These are phyloP conservation scores for Xerocomus spinulosus DNA, from an alignment of 768 basidiomycete species.

Conservation along the genomic window DNA sequence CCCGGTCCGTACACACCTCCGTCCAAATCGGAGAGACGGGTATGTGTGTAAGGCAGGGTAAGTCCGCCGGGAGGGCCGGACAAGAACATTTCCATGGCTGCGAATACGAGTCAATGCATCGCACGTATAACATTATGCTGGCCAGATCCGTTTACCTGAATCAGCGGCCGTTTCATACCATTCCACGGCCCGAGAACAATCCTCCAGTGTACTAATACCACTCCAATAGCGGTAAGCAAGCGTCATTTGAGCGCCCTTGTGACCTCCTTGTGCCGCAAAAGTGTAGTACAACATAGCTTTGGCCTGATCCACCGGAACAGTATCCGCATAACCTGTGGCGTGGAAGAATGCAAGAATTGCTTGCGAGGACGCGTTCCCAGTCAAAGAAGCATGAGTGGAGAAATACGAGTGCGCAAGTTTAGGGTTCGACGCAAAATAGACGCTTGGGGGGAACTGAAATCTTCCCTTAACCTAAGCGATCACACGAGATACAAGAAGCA, in stretches of 20 bases:
- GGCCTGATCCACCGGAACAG: conserved; percentile 64
- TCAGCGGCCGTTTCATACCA: conserved; percentile 93
- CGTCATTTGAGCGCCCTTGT: conserved; percentile 88
- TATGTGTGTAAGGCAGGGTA: conserved; percentile 76
- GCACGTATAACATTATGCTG: not conserved
- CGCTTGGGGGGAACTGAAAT: conserved; percentile 66
- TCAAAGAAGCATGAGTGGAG: conserved; percentile 54
- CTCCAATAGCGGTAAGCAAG: conserved; percentile 94
- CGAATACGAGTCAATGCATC: conserved; percentile 1
- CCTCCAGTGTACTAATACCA: conserved; percentile 87
- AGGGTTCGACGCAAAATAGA: conserved; percentile 59
- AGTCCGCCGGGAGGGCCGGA: conserved; percentile 90
- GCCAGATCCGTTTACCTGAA: conserved; percentile 51
- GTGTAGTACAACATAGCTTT: conserved; percentile 91
- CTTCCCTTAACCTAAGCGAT: not conserved
- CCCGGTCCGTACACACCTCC: conserved; percentile 96
- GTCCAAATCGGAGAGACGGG: conserved; percentile 79
- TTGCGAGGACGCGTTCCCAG: conserved; percentile 87
- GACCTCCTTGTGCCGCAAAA: conserved; percentile 84
- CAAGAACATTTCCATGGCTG: conserved; percentile 76
- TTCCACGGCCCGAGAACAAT: conserved; percentile 73
- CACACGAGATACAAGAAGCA: not conserved
- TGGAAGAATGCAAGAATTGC: conserved; percentile 84
- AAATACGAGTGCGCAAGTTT: conserved; percentile 61
- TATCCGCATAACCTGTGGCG: conserved; percentile 72